Base-by-base conservation (phyloP, 352 stramenopile genomes). In the Phytophthora meadii region DNA sequence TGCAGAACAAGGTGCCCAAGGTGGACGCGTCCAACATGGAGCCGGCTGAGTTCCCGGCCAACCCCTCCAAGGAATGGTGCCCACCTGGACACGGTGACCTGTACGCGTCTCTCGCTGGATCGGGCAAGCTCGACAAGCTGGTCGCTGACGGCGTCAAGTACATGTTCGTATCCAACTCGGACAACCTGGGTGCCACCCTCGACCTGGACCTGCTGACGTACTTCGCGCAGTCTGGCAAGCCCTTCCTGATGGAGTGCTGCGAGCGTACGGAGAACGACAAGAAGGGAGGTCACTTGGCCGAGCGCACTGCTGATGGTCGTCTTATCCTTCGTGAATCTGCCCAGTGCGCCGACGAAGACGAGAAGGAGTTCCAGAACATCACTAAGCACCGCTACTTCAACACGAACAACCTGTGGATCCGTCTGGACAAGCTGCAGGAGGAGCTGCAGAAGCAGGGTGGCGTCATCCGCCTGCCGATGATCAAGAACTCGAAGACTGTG, bases 1-100 rank as follows among this genome's bases (percentile, higher is more conserved):
- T 99, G 51, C 97, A 99, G 82, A 99, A 99, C 81, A 99, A 99
- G 85, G 96, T 99, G 42, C 96, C 96, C 32, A 98, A 98, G 79
- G 77, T 99, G 22, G 83, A 98, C 82, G 93, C 91, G 14, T 82
- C 70, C 42, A 98, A 90, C 19, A 78, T 95, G 46, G 70, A 72
- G 60, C 88, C 88, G 12, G 88, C 88, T 37, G 81, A 71, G 28
- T 84, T 79, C 61, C 47, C 60, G 39, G 19, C 73, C 15, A 93
- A 93, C 76, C 66, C 81, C 22, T 84, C 78, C 28, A 95, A 95
- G 75, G 88, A 95, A 69, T 95, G 88, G 88, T 95, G 88, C 68
- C 88, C 88, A 15, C 88, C 88, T 53, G 88, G 88, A 54, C 88
- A 95, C 70, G 88, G 88, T 56, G 88, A 95, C 65, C 53, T 95